Evolutionary conservation across 2,329 filamentous ascomycete genomes (phyloP), one percentile per base, ranked within the genome.

Genomic region (Sclerotinia glacialis): DNA sequence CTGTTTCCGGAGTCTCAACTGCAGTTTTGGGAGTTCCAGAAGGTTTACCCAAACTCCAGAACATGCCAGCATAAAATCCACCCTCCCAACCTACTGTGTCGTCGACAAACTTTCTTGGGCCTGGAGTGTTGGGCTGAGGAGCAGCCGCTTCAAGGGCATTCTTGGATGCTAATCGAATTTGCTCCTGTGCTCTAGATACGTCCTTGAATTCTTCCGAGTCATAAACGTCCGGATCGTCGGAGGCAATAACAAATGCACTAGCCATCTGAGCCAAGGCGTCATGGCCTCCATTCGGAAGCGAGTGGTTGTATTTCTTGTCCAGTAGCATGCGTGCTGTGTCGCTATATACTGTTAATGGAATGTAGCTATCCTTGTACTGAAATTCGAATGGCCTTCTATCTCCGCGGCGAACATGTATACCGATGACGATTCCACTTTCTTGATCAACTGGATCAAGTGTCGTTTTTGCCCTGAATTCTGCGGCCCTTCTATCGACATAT

Each of bases 11-110:
- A 1, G 72, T 71, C 7, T 77, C 75, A n/a, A 76, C 73, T 21
- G 75, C 77, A 28, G 71, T 76, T 5, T 70, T 69, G 9, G 73
- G 73, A 3, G 74, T 74, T 42, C 77, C 77, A 23, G 71, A 78
- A 18, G 77, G 80, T 73, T 77, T 81, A 66, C 78, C 92, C 0
- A 96, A 81, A 61, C 87, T 89, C 86, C 90, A 93, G 78, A 96
- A 96, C 78, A 95, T 88, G 72, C 86, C 85, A 18, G 85, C 84
- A 78, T 90, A 96, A 80, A 96, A 96, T 1, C 92, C 92, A 23
- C 92, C 92, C 76, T 96, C 92, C 92, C 92, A 96, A 40, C 92
- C 92, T 50, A 91, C 87, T 1, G 88, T 85, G 74, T 93, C 89
- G 67, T 93, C 90, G 46, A 90, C 83, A 75, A 90, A 91, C 72